Base-by-base conservation (phyloP, 768 basidiomycete genomes). In the Lentinula detonsa region DNA sequence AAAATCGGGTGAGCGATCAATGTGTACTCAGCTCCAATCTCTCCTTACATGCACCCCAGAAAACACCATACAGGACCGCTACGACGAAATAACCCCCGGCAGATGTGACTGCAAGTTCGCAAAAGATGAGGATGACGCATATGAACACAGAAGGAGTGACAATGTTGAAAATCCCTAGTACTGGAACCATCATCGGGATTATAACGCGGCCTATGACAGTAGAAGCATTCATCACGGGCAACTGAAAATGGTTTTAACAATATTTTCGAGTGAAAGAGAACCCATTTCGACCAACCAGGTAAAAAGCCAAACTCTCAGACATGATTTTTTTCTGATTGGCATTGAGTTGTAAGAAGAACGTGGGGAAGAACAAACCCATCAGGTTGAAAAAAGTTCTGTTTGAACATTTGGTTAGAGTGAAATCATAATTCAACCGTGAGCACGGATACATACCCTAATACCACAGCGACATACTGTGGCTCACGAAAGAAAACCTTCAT, bases 191-290 rank as follows among this genome's bases (percentile, higher is more conserved):
- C 28, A 79, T 68, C 18, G 76, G 76, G 0, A 82, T 76, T 10
- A 84, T 63, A 2, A 80, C 65, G 39, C 86, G 78, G 5, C 86
- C 87, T 43, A 81, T 69, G 18, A 82, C 68, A 54, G 76, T 77
- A 16, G 78, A 74, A 3, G 75, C 84, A 60, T 86, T 87, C 11
- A 86, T 65, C 35, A 87, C 76, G 0, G 83, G 74, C 16, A 86
- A 62, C 80, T 85, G 16, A 10, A 1, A 37, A 13, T 39, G 37
- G 3, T 28, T 28, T 9, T 43, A n/a, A 33, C 18, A 48, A 1
- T 40, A 34, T 11, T 31, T n/a, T 3, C 11, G 28, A 34, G 28
- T 8, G 4, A 46, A 16, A 33, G 16, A 16, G 13, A 33, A 43
- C 59, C 6, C 37, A 46, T 21, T 46, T n/a, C 18, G 13, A 23